Base-by-base conservation (phyloP, 805 yeast species). In the Candida adriatica region DNA sequence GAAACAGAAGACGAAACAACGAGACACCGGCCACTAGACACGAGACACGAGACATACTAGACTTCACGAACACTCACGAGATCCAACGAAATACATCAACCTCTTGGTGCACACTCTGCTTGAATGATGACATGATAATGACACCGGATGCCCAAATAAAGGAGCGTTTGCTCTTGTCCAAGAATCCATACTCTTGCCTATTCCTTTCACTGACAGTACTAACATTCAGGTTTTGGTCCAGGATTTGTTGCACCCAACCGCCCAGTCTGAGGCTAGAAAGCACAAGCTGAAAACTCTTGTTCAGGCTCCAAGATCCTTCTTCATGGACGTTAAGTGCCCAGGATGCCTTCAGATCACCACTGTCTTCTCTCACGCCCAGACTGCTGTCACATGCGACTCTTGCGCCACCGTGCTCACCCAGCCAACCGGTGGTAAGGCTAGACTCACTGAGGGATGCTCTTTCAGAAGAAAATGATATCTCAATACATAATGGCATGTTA, bases 351-450 rank as follows among this genome's bases (percentile, higher is more conserved):
- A 81, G 80, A 92, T 92, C 75, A 87, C 98, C 70, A 90, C 96
- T 55, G 97, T 92, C 53, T 92, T 92, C 83, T 90, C 97, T 49
- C 98, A 92, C 71, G 97, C 99, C 54, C 98, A 92, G 78, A 92
- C 98, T 58, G 97, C 96, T 59, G 98, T 92, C 61, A 83, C 96
- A 61, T 92, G 99, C 78, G 97, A 94, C 63, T 79, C 94, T 36
- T 92, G 99, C 75, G 80, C 97, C 53, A 86, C 96, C 52, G 96
- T 92, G 49, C 82, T 92, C 64, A 88, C 97, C 73, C 81, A 92
- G 62, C 99, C 99, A 66, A 83, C 96, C 52, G 99, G 99, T 78
- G 99, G 99, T 77, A 92, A 92, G 79, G 96, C 97, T 62, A 87
- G 82, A 73, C 79, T 92, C 67, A 87, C 97, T 56, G 98, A 94